These are phyloP conservation scores for Phyllostachys edulis DNA, from an alignment of 176 grass and related monocot genomes.

Conservation along the genomic window DNA sequence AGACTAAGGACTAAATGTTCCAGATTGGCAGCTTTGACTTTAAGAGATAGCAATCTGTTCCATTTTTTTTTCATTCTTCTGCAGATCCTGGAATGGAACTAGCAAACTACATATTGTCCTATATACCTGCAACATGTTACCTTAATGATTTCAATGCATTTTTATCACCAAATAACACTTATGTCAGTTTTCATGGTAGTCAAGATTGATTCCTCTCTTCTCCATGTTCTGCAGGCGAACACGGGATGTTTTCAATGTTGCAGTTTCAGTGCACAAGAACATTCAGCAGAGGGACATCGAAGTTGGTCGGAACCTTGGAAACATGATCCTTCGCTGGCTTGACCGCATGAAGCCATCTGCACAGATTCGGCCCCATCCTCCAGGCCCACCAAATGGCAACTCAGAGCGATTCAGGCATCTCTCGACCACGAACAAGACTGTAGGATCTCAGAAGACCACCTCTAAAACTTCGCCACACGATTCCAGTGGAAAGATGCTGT, in stretches of 20 bases:
- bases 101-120: background rate
- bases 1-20: background rate
- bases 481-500: conserved; percentile 61
- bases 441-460: conserved; percentile 43
- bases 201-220: background rate
- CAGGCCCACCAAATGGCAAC: conserved; percentile 12
- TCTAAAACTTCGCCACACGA: conserved; percentile 36
- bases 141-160: background rate
- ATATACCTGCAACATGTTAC: background rate
- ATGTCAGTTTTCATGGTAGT: background rate
- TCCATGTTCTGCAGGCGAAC: conserved; percentile 57
- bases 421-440: conserved; percentile 29
- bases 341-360: conserved; percentile 96
- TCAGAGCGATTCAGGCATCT: conserved; percentile 31
- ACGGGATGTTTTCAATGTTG: conserved; percentile 61
- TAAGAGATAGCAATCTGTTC: too few relatives aligned
- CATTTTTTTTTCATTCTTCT: background rate
- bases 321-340: conserved; percentile 74
- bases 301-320: conserved; percentile 79
- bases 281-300: conserved; percentile 89
- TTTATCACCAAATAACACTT: background rate
- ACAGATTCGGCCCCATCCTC: conserved; percentile 68
- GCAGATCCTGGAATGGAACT: background rate
- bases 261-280: conserved; percentile 88
- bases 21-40: background rate